Conservation (phyloP, 2,329 filamentous ascomycete species). For the Xylaria sp. region DNA sequence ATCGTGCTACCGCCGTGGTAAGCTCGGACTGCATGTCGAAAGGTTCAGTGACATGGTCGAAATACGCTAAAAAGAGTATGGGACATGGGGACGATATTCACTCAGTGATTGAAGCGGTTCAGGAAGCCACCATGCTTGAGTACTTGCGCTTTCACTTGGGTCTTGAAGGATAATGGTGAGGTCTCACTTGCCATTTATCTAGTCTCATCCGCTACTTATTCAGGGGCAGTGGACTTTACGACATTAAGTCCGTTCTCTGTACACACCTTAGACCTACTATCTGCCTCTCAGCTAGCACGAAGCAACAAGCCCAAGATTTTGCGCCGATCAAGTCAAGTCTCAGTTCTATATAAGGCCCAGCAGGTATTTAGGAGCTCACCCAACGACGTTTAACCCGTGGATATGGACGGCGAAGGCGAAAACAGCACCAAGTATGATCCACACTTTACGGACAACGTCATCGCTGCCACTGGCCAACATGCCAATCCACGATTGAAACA, state of each 20-base stretch:
- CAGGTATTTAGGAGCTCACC: neutral
- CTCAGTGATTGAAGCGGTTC: neutral
- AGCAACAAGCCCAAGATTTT: neutral
- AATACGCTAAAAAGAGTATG: neutral
- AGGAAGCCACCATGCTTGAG: conserved; percentile 6
- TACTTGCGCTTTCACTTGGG: neutral
- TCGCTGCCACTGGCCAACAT: conserved; percentile 78
- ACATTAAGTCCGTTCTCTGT: neutral
- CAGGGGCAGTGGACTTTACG: neutral
- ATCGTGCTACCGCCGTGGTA: neutral
- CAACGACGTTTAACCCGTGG: neutral
- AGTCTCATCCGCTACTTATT: neutral
- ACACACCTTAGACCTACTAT: neutral
- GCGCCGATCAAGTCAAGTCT: neutral
- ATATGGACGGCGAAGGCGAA: neutral
- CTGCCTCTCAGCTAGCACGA: neutral
- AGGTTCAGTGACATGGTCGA: neutral
- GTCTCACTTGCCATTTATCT: neutral
- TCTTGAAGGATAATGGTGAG: neutral
- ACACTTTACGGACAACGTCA: conserved; percentile 76
- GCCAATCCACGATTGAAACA: conserved; percentile 73
- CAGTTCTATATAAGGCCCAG: neutral
- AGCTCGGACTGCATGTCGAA: neutral
- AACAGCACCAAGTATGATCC: conserved; percentile 23
- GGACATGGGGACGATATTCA: neutral